phyloP scores from a whole-genome alignment of 176 grass and related monocot genomes.

The Poa annua region DNA sequence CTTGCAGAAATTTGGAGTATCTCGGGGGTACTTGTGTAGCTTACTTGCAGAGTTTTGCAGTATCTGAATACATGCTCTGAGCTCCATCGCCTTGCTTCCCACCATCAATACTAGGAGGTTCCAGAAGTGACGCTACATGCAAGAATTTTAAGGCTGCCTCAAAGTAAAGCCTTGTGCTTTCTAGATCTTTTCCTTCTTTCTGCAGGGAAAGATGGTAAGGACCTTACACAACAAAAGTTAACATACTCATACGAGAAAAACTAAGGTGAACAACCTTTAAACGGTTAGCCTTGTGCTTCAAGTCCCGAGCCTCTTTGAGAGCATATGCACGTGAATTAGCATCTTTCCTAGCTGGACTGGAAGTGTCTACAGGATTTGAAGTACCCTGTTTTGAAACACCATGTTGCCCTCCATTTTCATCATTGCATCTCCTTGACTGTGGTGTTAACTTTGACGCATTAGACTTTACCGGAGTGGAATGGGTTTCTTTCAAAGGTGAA shows the following conservation, averaged over 20 bases:
- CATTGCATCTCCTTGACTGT: slow-evolving; percentile 53
- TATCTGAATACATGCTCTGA: slow-evolving; percentile 91
- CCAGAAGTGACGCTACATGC: slow-evolving; percentile 80
- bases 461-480: slow-evolving; percentile 52
- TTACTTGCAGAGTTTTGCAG: slow-evolving; percentile 99
- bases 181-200: slow-evolving; percentile 80
- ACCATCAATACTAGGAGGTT: slow-evolving; percentile 73
- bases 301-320: slow-evolving; percentile 84
- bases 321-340: slow-evolving; percentile 55
- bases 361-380: slow-evolving; percentile 59
- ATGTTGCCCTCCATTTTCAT: slow-evolving; percentile 63
- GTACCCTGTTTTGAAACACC: slow-evolving; percentile 52
- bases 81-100: slow-evolving; percentile 76
- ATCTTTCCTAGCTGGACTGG: slow-evolving; percentile 80
- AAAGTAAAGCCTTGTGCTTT: slow-evolving; percentile 89
- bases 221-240: slow-evolving; percentile 33
- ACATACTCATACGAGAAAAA: slow-evolving; percentile 26
- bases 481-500: slow-evolving; percentile 63
- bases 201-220: slow-evolving; percentile 50
- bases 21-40: slow-evolving; percentile 32
- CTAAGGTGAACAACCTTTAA: slow-evolving; percentile 68
- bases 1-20: too few relatives aligned
- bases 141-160: slow-evolving; percentile 96
- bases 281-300: slow-evolving; percentile 96
- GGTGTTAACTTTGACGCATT: slow-evolving; percentile 54